phyloP scores from a whole-genome alignment of 371 early-diverging fungal species.

The Caulochytrium protostelioides region DNA sequence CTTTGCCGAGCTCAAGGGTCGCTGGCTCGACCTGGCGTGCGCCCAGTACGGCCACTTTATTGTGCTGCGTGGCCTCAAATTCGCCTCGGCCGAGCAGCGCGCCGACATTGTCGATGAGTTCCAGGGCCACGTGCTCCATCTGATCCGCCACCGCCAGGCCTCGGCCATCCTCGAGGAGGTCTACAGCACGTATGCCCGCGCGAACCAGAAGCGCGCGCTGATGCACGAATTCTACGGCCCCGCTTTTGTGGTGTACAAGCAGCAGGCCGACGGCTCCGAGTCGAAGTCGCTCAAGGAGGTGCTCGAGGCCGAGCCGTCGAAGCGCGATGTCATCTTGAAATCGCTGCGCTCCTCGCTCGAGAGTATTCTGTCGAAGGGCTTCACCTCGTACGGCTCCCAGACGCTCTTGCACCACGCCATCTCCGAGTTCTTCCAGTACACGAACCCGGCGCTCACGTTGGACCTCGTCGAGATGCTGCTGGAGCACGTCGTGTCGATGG shows the following conservation, averaged over 20 bases:
- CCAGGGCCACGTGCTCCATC: slow-evolving; percentile 51
- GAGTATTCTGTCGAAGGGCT: slow-evolving; percentile 61
- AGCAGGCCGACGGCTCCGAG: slow-evolving; percentile 3
- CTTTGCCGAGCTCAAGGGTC: slow-evolving; percentile 55
- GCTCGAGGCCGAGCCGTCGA: slow-evolving; percentile 41
- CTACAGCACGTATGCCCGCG: slow-evolving; percentile 55
- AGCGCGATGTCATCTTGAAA: slow-evolving; percentile 49
- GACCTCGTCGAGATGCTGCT: slow-evolving; percentile 52
- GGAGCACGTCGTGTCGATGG: slow-evolving; percentile 59
- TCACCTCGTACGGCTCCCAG: slow-evolving; percentile 33
- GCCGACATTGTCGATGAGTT: slow-evolving; percentile 54
- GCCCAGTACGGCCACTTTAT: slow-evolving; percentile 77
- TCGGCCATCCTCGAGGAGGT: slow-evolving; percentile 62
- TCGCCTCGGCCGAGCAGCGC: slow-evolving; percentile 41
- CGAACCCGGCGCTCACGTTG: slow-evolving; percentile 2
- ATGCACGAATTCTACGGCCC: slow-evolving; percentile 84
- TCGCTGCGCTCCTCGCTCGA: slow-evolving; percentile 44
- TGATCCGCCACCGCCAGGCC: slow-evolving; percentile 53
- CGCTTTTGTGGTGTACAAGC: slow-evolving; percentile 65
- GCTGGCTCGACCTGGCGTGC: slow-evolving; percentile 46
- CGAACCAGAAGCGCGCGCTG: slow-evolving; percentile 46
- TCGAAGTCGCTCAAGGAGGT: slow-evolving; percentile 40
- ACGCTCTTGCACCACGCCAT: slow-evolving; percentile 70
- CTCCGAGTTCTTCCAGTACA: slow-evolving; percentile 52
- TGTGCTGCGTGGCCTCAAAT: slow-evolving; percentile 13